These are phyloP conservation scores for Chrysophaeum taylorii DNA, from an alignment of 352 stramenopile species.

Conservation along the genomic window DNA sequence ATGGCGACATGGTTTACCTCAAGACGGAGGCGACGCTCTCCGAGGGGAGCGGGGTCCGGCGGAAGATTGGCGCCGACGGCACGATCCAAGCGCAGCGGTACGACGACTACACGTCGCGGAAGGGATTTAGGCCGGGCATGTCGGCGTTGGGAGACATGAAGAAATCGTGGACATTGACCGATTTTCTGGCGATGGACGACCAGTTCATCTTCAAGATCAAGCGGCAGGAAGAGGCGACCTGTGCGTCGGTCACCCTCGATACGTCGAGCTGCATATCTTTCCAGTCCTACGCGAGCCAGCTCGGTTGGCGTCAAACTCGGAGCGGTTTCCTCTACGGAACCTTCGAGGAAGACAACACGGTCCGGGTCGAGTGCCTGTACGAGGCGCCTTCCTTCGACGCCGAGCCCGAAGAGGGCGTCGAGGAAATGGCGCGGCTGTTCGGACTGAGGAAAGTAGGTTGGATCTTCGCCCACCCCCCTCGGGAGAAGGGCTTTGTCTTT, in stretches of 20 bases:
- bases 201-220: slow-evolving; percentile 95
- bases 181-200: slow-evolving; percentile 93
- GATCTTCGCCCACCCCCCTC: slow-evolving; percentile 89
- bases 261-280: slow-evolving; percentile 71
- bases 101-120: slow-evolving; percentile 35
- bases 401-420: slow-evolving; percentile 53
- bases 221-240: slow-evolving; percentile 71
- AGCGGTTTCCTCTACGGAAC: slow-evolving; percentile 86
- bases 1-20: slow-evolving; percentile 66
- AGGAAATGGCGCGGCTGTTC: slow-evolving; percentile 63
- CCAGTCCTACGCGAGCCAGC: slow-evolving; percentile 59
- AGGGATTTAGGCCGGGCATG: slow-evolving; percentile 79
- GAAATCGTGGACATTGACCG: slow-evolving; percentile 92
- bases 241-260: slow-evolving; percentile 62
- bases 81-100: slow-evolving; percentile 61
- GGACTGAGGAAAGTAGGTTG: slow-evolving; percentile 84
- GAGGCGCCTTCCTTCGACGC: slow-evolving; percentile 86
- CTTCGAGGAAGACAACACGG: slow-evolving; percentile 57
- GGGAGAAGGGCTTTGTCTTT: slow-evolving; percentile 88
- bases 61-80: slow-evolving; percentile 63
- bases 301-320: slow-evolving; percentile 80
- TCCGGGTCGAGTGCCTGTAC: slow-evolving; percentile 88
- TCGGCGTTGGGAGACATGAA: slow-evolving; percentile 93
- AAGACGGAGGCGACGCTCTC: slow-evolving; percentile 56
- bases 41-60: slow-evolving; percentile 31